Evolutionary conservation across 208 protist species (phyloP), one percentile per base, ranked within the genome.

Genomic region (Crithidia bombi): DNA sequence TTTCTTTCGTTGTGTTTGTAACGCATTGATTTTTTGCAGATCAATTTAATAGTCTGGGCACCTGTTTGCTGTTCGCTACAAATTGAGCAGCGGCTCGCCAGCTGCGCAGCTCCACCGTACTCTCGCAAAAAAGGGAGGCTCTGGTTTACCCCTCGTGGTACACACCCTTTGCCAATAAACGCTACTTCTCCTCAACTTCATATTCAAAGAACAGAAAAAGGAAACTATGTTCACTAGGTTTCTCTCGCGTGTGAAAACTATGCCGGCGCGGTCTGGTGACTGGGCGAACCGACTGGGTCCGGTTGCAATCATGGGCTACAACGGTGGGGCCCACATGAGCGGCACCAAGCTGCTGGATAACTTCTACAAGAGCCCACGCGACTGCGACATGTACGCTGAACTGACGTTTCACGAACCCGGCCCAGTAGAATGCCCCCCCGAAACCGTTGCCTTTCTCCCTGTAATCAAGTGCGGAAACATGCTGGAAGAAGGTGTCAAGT

Each of bases 381-480:
- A 95, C 35, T 92, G 82, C 59, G 90, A 95, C 65, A 81, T 86
- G 59, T 95, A 92, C 52, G 90, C 85, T 4, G 86, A 92, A 64
- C 63, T 95, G 26, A 86, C 79, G 21, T 90, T 92, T 50, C 85
- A 91, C 67, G 85, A 92, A 1, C 65, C 75, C 30, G 81, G 78
- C 3, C 81, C 87, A 25, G 83, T 95, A 62, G 87, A 92, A 58
- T 92, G 85, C 50, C 90, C 90, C 0, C 87, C 90, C 12, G 83
- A 91, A 58, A 91, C 83, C 4, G 87, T 93, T 4, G 74, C 90
- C 61, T 89, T 92, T 61, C 63, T 95, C 30, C 90, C 90, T 17
- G 82, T 93, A 0, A 77, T 95, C 44, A 79, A 89, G 23, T 89
- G 83, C 64, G 85, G 86, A 11, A 57, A 86, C 33, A 90, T 92